These are phyloP conservation scores for Hondaea fermentalgiana DNA, from an alignment of 108 stramenopile genomes.

Conservation along the genomic window DNA sequence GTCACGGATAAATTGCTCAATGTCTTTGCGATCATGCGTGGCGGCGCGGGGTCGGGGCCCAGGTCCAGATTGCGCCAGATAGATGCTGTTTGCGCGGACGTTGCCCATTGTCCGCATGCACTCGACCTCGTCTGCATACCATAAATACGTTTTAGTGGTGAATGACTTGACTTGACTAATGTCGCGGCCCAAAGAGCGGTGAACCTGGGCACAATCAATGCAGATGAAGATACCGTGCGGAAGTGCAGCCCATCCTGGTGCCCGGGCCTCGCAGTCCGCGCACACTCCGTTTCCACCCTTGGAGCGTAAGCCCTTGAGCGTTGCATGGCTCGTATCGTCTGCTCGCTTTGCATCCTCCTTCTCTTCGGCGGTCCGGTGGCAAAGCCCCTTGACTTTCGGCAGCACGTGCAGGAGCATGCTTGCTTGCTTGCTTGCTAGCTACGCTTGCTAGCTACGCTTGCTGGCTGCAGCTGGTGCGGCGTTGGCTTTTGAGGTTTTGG, in stretches of 20 bases:
- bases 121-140: conserved; percentile 1
- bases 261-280: neutral
- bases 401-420: neutral
- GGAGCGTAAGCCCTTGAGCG: neutral
- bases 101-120: neutral
- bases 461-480: too few relatives aligned
- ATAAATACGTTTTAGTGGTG: neutral
- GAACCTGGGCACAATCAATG: conserved; percentile 16
- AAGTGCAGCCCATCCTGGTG: neutral
- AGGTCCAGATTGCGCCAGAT: neutral
- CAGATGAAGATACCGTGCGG: conserved; percentile 12
- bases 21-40: neutral
- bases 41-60: neutral
- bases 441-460: too few relatives aligned
- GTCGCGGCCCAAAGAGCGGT: neutral
- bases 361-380: neutral
- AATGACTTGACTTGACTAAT: neutral
- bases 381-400: neutral
- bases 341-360: neutral
- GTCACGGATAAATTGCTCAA: neutral
- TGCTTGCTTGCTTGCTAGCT: too few relatives aligned
- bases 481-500: too few relatives aligned
- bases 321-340: neutral
- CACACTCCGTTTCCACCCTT: neutral
- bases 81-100: neutral